phyloP scores from a whole-genome alignment of 2,329 filamentous ascomycete genomes.

The Triangularia setosa region DNA sequence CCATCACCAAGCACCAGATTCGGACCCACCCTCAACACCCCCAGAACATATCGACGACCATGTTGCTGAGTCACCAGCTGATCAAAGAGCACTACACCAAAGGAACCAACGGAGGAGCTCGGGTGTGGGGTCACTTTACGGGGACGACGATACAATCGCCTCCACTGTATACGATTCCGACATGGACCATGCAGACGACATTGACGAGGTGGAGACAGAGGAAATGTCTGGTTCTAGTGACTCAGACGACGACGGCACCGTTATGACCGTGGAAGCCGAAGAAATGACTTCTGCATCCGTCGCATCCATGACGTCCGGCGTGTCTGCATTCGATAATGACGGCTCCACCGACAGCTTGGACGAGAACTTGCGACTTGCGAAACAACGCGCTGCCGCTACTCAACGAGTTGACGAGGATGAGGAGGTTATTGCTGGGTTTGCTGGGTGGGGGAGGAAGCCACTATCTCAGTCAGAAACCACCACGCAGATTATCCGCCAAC shows the following conservation, averaged over 20 bases:
- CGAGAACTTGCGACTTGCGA: conserved; percentile 70
- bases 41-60: conserved; percentile 58
- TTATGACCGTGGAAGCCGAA: conserved; percentile 78
- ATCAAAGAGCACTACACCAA: conserved; percentile 62
- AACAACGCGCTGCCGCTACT: conserved; percentile 65
- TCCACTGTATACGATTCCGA: conserved; percentile 76
- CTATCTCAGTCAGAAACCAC: conserved; percentile 27
- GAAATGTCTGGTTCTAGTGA: conserved; percentile 44
- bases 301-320: conserved; percentile 55
- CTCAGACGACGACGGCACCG: conserved; percentile 67
- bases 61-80: conserved; percentile 54
- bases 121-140: conserved; percentile 59
- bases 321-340: conserved; percentile 38
- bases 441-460: conserved; percentile 64
- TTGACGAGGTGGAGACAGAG: conserved; percentile 54
- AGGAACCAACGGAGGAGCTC: conserved; percentile 59
- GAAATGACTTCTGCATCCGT: conserved; percentile 68
- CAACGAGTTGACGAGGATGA: conserved; percentile 63
- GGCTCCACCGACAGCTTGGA: conserved; percentile 69
- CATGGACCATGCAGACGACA: conserved; percentile 52
- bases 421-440: conserved; percentile 70
- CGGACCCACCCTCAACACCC: conserved; percentile 57
- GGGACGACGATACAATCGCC: conserved; percentile 63
- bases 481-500: background rate
- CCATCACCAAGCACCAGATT: conserved; percentile 32